Conservation (phyloP, 768 basidiomycete species). For the Gyrodon lividus region DNA sequence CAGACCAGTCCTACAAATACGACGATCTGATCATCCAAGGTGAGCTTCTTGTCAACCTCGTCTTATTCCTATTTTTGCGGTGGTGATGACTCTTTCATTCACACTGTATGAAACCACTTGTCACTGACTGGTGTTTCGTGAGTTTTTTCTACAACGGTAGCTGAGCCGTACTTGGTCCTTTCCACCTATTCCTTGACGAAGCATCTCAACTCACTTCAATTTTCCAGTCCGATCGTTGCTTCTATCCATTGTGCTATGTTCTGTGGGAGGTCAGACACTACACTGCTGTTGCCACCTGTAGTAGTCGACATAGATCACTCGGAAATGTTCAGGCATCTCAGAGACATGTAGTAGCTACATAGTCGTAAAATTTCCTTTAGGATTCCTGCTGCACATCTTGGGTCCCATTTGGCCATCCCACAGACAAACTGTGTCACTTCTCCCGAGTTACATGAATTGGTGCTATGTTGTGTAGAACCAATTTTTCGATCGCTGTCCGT, state of each 20-base stretch:
- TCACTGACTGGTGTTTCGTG: constrained; percentile 45
- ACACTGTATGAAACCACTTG: constrained; percentile 68
- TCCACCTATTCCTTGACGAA: background rate
- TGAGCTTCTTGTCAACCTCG: constrained; percentile 12
- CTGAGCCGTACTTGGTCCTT: constrained; percentile 48
- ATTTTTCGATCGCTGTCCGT: too few relatives aligned
- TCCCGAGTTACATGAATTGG: too few relatives aligned
- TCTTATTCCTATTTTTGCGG: constrained; percentile 16
- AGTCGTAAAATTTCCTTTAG: too few relatives aligned
- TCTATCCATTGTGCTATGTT: background rate
- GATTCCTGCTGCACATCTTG: too few relatives aligned
- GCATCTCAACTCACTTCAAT: constrained; percentile 7
- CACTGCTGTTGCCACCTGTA: too few relatives aligned
- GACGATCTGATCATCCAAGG: background rate
- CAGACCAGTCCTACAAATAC: background rate
- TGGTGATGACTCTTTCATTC: constrained; percentile 64
- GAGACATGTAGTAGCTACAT: too few relatives aligned
- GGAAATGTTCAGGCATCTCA: too few relatives aligned
- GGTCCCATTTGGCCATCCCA: too few relatives aligned
- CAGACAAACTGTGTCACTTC: too few relatives aligned
- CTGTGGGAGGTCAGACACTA: too few relatives aligned
- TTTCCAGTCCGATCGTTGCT: background rate
- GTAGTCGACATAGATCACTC: too few relatives aligned
- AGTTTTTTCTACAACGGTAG: constrained; percentile 82
- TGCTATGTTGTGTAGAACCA: too few relatives aligned